These are phyloP conservation scores for Litchi chinensis DNA, from an alignment of 345 rosid genomes.

Conservation along the genomic window DNA sequence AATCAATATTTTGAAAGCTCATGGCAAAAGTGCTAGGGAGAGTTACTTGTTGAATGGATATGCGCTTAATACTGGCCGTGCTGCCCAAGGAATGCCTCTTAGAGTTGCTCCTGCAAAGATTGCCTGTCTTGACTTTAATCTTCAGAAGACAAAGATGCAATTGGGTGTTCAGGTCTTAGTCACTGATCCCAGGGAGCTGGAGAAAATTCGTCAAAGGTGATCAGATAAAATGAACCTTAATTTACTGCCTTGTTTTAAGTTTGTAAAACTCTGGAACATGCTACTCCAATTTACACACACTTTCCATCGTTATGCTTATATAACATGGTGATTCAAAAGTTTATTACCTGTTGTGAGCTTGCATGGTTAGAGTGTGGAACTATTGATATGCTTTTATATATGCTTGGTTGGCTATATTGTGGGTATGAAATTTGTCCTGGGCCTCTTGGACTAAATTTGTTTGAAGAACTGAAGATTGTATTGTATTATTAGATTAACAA, in stretches of 20 bases:
- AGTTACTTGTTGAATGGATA: conserved; percentile 91
- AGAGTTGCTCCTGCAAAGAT: conserved; percentile 89
- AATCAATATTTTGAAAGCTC: conserved; percentile 91
- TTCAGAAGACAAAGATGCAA: conserved; percentile 97
- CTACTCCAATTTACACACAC: not conserved
- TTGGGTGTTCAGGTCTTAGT: conserved; percentile 94
- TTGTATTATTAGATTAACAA: not conserved
- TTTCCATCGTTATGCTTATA: not conserved
- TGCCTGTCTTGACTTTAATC: conserved; percentile 96
- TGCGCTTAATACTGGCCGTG: conserved; percentile 91
- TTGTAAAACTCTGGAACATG: not conserved
- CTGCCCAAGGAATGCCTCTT: conserved; percentile 98
- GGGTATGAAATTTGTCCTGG: not conserved
- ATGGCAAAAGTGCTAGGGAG: conserved; percentile 90
- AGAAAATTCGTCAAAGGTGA: conserved; percentile 92
- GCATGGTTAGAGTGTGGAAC: not conserved
- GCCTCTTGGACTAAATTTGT: not conserved
- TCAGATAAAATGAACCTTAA: conserved; percentile 3
- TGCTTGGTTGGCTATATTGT: not conserved
- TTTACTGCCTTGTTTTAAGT: conserved; percentile 3
- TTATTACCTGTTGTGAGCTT: not conserved
- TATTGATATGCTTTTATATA: not conserved
- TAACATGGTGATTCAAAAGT: not conserved
- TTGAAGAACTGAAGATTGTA: not conserved
- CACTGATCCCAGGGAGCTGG: conserved; percentile 96